These are phyloP conservation scores for Striga hermonthica DNA, from an alignment of 305 asterid genomes.

Conservation along the genomic window DNA sequence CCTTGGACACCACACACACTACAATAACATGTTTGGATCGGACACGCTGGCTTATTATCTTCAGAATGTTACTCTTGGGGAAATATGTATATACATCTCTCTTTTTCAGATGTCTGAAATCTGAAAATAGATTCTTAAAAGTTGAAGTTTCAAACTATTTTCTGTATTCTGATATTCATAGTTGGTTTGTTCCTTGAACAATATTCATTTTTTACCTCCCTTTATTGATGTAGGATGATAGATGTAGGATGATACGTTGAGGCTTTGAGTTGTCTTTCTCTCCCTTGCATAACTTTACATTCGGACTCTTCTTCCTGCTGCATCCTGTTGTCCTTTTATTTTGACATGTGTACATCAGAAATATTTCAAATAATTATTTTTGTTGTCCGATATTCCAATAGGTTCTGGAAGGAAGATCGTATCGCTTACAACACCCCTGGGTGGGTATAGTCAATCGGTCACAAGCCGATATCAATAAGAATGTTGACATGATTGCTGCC, in stretches of 20 bases:
- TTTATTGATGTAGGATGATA: too few relatives aligned
- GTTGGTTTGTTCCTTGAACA: too few relatives aligned
- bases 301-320: too few relatives aligned
- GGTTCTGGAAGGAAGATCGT: constrained; percentile 94
- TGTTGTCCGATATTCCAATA: constrained; percentile 30
- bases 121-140: neutral
- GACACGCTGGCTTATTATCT: neutral
- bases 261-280: too few relatives aligned
- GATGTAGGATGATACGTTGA: too few relatives aligned
- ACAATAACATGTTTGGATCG: neutral
- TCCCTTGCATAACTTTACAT: too few relatives aligned
- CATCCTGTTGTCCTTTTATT: constrained; percentile 6
- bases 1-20: neutral
- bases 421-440: constrained; percentile 88
- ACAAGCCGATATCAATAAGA: constrained; percentile 86
- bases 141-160: too few relatives aligned
- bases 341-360: neutral
- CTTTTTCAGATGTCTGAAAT: neutral
- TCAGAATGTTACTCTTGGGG: neutral
- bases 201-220: too few relatives aligned
- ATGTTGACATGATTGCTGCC: constrained; percentile 69
- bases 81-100: neutral
- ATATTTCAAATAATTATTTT: constrained; percentile 20
- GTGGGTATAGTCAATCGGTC: constrained; percentile 94
- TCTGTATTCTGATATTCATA: too few relatives aligned